phyloP scores from a whole-genome alignment of 73 alveolate species.

The Uronychia binucleata region DNA sequence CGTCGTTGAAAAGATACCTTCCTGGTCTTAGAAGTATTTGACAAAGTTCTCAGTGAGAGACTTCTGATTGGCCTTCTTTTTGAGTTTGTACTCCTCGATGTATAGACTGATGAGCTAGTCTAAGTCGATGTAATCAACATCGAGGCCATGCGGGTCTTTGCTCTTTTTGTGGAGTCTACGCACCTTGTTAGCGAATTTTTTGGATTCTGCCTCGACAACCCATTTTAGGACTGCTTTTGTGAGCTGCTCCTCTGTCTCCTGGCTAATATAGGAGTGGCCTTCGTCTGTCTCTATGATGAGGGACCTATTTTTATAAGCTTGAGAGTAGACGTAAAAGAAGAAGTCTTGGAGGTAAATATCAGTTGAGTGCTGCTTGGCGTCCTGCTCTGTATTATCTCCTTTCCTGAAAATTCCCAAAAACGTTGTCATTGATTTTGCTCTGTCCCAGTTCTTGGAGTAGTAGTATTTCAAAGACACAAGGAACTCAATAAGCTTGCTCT shows the following conservation, averaged over 20 bases:
- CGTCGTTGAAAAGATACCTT: slow-evolving; percentile 16
- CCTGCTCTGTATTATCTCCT: not conserved
- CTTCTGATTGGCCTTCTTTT: slow-evolving; percentile 22
- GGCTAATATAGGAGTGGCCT: not conserved
- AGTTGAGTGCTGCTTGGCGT: slow-evolving; percentile 6
- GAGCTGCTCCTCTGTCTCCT: not conserved
- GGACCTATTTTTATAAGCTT: not conserved
- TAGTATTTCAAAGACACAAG: slow-evolving; percentile 35
- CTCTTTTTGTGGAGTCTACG: not conserved
- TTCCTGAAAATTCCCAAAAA: not conserved
- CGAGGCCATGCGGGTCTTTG: slow-evolving; percentile 20
- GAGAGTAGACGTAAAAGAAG: slow-evolving; percentile 40
- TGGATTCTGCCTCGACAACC: not conserved
- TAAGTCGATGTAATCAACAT: slow-evolving; percentile 40
- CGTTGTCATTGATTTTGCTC: slow-evolving; percentile 19
- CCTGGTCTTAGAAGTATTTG: slow-evolving; percentile 18
- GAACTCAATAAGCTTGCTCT: slow-evolving; percentile 21
- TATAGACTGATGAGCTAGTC: slow-evolving; percentile 40
- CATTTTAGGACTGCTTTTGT: not conserved
- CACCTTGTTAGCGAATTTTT: not conserved
- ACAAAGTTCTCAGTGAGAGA: slow-evolving; percentile 26
- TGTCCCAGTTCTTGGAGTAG: slow-evolving; percentile 24
- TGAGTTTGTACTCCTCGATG: slow-evolving; percentile 32
- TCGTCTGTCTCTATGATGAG: not conserved
- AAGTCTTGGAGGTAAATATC: slow-evolving; percentile 47